A percentile compares a stretch with the other conserved stretches of the same genome.
phyloP scores from a whole-genome alignment of 257 asterid genomes.

The Solanum dulcamara region DNA sequence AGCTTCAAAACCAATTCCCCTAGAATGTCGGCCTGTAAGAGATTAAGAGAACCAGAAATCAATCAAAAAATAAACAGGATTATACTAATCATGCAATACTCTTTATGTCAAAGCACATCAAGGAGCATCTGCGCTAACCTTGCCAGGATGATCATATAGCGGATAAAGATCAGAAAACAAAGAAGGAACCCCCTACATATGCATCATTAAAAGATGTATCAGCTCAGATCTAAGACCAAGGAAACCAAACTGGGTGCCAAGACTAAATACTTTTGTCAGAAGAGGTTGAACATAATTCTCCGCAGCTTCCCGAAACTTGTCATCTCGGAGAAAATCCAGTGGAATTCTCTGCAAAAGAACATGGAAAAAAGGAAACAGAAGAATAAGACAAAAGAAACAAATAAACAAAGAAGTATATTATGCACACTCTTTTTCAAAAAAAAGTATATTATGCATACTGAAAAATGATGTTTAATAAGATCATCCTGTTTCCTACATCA shows the following conservation, averaged over 20 bases:
- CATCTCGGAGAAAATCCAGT: constrained; percentile 3
- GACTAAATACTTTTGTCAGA: constrained; percentile 1
- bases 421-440: not conserved
- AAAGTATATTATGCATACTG: not conserved
- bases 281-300: constrained; percentile 1
- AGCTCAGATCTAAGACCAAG: not conserved
- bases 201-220: constrained; percentile 6
- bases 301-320: not conserved
- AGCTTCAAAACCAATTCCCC: constrained; percentile 66
- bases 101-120: not conserved
- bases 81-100: not conserved
- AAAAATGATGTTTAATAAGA: not conserved
- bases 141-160: constrained; percentile 75
- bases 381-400: not conserved
- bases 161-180: constrained; percentile 92
- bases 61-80: not conserved
- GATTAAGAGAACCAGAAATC: not conserved
- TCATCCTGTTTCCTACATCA: not conserved
- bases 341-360: constrained; percentile 4
- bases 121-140: constrained; percentile 43
- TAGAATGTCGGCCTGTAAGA: constrained; percentile 77
- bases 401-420: not conserved
- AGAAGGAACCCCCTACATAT: constrained; percentile 93
- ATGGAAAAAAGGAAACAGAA: not conserved
- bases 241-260: not conserved